These are phyloP conservation scores for Lactuca sativa DNA, from an alignment of 129 eudicot species.

Conservation along the genomic window DNA sequence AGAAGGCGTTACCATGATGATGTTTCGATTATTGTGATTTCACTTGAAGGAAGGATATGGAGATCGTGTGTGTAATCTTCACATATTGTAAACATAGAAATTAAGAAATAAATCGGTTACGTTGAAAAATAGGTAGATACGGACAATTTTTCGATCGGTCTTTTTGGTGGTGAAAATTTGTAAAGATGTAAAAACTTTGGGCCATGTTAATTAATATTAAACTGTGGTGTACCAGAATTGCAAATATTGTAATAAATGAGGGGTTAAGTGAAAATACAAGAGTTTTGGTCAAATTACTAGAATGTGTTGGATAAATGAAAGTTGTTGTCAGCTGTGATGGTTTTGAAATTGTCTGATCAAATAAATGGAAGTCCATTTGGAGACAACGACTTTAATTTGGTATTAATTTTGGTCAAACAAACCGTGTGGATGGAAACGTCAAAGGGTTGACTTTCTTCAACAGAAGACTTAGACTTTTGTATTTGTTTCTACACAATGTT, in stretches of 20 bases:
- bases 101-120: constrained; percentile 13
- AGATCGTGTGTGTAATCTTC: constrained; percentile 70
- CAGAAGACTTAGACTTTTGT: neutral
- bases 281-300: constrained; percentile 15
- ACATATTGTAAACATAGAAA: constrained; percentile 6
- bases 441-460: neutral
- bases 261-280: neutral
- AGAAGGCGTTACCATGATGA: constrained; percentile 91
- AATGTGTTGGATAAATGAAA: constrained; percentile 11
- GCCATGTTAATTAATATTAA: constrained; percentile 19
- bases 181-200: constrained; percentile 20
- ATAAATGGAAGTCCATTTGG: constrained; percentile 1
- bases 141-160: constrained; percentile 17
- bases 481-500: too few species aligned
- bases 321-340: constrained; percentile 13
- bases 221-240: constrained; percentile 19
- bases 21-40: constrained; percentile 80
- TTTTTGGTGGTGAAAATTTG: constrained; percentile 23
- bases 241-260: constrained; percentile 23
- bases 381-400: constrained; percentile 17
- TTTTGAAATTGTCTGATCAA: constrained; percentile 22
- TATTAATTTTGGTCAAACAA: constrained; percentile 20
- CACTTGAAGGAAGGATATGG: constrained; percentile 97
- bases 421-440: constrained; percentile 18
- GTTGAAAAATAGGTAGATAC: constrained; percentile 31